Conservation (phyloP, 176 grass and related monocot genomes). For the Eragrostis nindensis region DNA sequence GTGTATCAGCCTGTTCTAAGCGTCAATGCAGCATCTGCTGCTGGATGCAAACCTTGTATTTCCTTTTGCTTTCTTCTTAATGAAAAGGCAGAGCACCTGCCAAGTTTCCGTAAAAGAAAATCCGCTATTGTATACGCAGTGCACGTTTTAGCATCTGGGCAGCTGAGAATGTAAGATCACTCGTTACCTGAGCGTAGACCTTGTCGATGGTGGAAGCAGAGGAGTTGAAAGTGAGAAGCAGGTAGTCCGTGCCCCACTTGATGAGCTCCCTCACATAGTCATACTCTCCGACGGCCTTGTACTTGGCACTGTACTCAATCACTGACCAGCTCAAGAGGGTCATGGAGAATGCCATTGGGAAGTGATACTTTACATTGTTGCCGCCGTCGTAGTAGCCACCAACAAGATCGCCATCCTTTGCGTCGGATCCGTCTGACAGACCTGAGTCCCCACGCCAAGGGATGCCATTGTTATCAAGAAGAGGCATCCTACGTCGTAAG, state of each 20-base stretch:
- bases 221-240: constrained; percentile 92
- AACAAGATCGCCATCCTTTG: constrained; percentile 63
- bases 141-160: neutral
- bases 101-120: too few relatives aligned
- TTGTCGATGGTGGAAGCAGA: constrained; percentile 55
- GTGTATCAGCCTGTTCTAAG: too few relatives aligned
- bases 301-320: constrained; percentile 78
- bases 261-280: constrained; percentile 84
- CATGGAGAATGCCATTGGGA: constrained; percentile 96
- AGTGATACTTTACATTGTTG: constrained; percentile 96
- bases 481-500: neutral
- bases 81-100: too few relatives aligned
- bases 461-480: constrained; percentile 54
- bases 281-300: constrained; percentile 89
- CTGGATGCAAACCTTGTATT: too few relatives aligned
- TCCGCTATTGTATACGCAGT: too few relatives aligned
- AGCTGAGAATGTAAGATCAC: too few relatives aligned
- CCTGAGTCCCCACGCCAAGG: constrained; percentile 75
- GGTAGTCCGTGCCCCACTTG: constrained; percentile 92
- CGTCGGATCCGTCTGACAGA: constrained; percentile 60
- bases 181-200: too few relatives aligned
- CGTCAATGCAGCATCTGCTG: too few relatives aligned
- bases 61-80: too few relatives aligned
- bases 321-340: constrained; percentile 93
- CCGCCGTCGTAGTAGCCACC: constrained; percentile 96